These are phyloP conservation scores for Cyathus striatus DNA, from an alignment of 768 basidiomycete genomes.

Conservation along the genomic window DNA sequence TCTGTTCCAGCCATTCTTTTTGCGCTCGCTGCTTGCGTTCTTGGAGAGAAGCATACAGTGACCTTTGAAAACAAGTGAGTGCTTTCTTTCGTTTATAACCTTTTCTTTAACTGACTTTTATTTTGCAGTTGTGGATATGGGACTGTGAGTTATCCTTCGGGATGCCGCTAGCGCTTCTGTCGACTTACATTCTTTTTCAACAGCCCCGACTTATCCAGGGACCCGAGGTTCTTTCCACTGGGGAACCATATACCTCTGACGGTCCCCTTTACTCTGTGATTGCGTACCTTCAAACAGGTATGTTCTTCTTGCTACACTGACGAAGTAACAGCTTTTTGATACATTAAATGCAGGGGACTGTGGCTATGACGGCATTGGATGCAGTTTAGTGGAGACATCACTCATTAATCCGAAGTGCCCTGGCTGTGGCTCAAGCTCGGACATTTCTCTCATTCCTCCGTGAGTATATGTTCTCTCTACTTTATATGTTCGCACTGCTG, in stretches of 20 bases:
- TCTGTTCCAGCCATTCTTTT: neutral
- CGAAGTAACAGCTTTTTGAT: slow-evolving; percentile 6
- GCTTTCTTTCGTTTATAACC: neutral
- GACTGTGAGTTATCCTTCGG: slow-evolving; percentile 9
- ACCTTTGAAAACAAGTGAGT: slow-evolving; percentile 39
- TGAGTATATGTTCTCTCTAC: slow-evolving; percentile 16
- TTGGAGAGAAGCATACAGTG: slow-evolving; percentile 41
- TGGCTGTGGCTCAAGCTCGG: slow-evolving; percentile 42
- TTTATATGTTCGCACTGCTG: no score
- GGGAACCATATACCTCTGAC: slow-evolving; percentile 28
- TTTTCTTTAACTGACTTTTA: neutral
- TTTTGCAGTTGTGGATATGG: slow-evolving; percentile 14
- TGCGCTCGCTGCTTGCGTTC: slow-evolving; percentile 9
- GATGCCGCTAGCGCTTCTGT: neutral
- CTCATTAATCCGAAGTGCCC: slow-evolving; percentile 33
- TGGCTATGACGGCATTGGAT: slow-evolving; percentile 39
- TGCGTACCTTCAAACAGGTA: slow-evolving; percentile 41
- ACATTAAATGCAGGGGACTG: slow-evolving; percentile 28
- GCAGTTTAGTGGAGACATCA: slow-evolving; percentile 41
- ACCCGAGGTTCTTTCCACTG: slow-evolving; percentile 27
- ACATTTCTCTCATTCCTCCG: slow-evolving; percentile 45
- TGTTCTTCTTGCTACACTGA: neutral
- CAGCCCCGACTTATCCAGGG: slow-evolving; percentile 31
- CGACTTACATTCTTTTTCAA: slow-evolving; percentile 17
- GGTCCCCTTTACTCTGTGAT: slow-evolving; percentile 31